Conservation (phyloP, 176 grass and related monocot genomes). For the Avena sativa region DNA sequence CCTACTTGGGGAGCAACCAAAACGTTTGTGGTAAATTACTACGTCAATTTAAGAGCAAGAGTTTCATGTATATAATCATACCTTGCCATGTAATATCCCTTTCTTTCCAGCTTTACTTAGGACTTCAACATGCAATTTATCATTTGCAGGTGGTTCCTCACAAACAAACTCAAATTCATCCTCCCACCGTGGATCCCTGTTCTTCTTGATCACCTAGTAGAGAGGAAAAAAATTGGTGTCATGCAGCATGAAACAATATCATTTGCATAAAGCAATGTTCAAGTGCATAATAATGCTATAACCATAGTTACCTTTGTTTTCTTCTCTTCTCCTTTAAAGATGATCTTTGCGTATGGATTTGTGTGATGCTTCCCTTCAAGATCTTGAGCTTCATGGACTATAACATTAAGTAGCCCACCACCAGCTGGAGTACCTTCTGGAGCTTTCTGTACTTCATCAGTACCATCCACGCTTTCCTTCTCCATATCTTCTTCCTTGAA, state of each 20-base stretch:
- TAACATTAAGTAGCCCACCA: slow-evolving; percentile 80
- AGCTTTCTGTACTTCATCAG: slow-evolving; percentile 56
- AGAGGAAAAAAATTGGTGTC: slow-evolving; percentile 12
- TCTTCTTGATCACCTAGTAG: slow-evolving; percentile 83
- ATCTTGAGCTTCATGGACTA: slow-evolving; percentile 88
- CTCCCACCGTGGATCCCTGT: slow-evolving; percentile 91
- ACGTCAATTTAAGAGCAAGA: background rate
- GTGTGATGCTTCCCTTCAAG: slow-evolving; percentile 94
- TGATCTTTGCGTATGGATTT: slow-evolving; percentile 83
- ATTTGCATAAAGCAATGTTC: background rate
- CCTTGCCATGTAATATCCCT: slow-evolving; percentile 86
- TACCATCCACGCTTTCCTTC: slow-evolving; percentile 45
- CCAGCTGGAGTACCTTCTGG: slow-evolving; percentile 72
- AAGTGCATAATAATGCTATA: slow-evolving; percentile 6
- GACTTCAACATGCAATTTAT: slow-evolving; percentile 89
- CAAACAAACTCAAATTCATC: slow-evolving; percentile 88
- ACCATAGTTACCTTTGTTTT: slow-evolving; percentile 81
- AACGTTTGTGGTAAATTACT: background rate
- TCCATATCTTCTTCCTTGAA: slow-evolving; percentile 85
- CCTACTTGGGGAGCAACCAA: slow-evolving; percentile 5
- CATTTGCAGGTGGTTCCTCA: slow-evolving; percentile 76
- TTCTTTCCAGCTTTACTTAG: slow-evolving; percentile 75
- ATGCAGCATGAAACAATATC: background rate
- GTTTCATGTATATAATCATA: slow-evolving; percentile 38
- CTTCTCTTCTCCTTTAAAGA: slow-evolving; percentile 80